These are phyloP conservation scores for Phytopythium sindhum DNA, from an alignment of 352 stramenopile genomes.

Conservation along the genomic window DNA sequence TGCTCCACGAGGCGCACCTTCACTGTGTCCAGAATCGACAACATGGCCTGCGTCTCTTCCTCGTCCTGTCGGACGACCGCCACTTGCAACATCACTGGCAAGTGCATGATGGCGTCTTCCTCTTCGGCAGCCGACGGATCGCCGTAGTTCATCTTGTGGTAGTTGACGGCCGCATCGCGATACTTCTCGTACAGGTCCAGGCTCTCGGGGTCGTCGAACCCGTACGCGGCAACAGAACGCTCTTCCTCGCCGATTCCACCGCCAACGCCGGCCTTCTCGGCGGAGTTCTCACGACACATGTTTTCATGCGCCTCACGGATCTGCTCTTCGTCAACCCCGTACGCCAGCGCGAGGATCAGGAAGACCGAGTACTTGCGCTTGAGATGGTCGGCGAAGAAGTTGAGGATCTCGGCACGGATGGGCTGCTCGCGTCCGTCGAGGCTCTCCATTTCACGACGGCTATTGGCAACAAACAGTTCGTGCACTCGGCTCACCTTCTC, in stretches of 20 bases:
- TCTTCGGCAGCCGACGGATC: slow-evolving; percentile 72
- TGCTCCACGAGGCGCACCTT: slow-evolving; percentile 62
- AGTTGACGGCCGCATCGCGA: slow-evolving; percentile 73
- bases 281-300: slow-evolving; percentile 81
- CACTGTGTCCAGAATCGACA: slow-evolving; percentile 71
- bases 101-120: slow-evolving; percentile 88
- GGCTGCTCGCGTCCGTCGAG: slow-evolving; percentile 38
- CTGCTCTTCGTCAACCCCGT: slow-evolving; percentile 70
- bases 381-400: slow-evolving; percentile 83
- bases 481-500: slow-evolving; percentile 88
- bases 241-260: slow-evolving; percentile 60
- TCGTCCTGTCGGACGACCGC: slow-evolving; percentile 61
- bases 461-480: slow-evolving; percentile 80
- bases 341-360: slow-evolving; percentile 74
- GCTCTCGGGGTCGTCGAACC: slow-evolving; percentile 74
- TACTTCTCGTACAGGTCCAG: slow-evolving; percentile 85
- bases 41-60: slow-evolving; percentile 72
- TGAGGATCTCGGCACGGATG: slow-evolving; percentile 58
- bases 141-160: slow-evolving; percentile 86
- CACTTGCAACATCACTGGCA: slow-evolving; percentile 87
- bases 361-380: slow-evolving; percentile 89
- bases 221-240: slow-evolving; percentile 47
- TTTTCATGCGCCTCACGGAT: slow-evolving; percentile 78
- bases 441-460: slow-evolving; percentile 64
- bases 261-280: slow-evolving; percentile 67